Base-by-base conservation (phyloP, 768 basidiomycete species). In the Lactifluus piperatus region DNA sequence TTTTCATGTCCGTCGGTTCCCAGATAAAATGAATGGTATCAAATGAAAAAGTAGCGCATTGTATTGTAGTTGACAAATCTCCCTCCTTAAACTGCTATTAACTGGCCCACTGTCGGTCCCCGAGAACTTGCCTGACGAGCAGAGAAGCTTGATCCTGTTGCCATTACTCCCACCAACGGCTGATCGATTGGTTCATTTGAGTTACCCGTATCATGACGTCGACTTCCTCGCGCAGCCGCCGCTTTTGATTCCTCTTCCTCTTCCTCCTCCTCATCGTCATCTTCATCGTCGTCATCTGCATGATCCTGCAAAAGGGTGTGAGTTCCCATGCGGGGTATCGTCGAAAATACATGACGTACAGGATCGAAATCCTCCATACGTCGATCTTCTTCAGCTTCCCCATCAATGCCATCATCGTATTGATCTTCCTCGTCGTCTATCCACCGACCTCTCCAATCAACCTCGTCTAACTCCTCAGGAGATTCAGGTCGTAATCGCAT, bases 401-500 rank as follows among this genome's bases (percentile, higher is more conserved):
- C 75, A 2, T 75, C 77, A 2, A 74, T 76, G 2, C 75, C 78
- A 8, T 78, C 79, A 1, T 75, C 82, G 34, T 86, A 81, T 36
- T 85, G 84, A 24, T 86, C 85, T 18, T 88, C 86, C 34, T 84
- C 83, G 30, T 85, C 85, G 20, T 85, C 84, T 62, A 91, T 83
- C 91, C 93, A 97, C 51, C 88, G 76, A 6, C 94, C 94, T 58
- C 88, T 80, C 83, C 86, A 92, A 70, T 97, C 94, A 30, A 97
- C 94, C 67, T 79, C 76, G 65, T 94, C 91, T 66, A 97, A 71
- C 66, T 94, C 91, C 55, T 81, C 81, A 1, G 84, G 79, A 58
- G 77, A 83, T 70, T 88, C 84, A 32, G 95, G 95, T 58, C 95
- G 77, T 71, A 93, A 71, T 55, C 97, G 79, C 71, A 98, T 72